These are phyloP conservation scores for Cicer judaicum DNA, from an alignment of 306 rosid genomes.

Conservation along the genomic window DNA sequence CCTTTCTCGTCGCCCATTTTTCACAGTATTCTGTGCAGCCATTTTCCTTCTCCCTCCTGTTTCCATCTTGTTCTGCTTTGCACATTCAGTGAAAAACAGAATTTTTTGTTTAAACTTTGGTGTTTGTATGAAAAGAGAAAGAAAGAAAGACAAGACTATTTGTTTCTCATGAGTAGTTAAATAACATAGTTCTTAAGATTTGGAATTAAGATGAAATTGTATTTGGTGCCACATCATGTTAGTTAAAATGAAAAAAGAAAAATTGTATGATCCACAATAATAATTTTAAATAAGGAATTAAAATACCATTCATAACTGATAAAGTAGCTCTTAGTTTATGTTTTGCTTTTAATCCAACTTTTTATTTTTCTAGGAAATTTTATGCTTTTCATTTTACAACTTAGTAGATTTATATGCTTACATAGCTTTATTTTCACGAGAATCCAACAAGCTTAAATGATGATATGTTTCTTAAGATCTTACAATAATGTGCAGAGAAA, in stretches of 20 bases:
- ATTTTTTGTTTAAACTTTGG: constrained; percentile 18
- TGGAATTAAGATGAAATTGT: constrained; percentile 29
- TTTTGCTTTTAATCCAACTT: neutral
- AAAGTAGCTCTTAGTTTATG: neutral
- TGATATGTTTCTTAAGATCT: constrained; percentile 37
- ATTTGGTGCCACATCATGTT: no score
- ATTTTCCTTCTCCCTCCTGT: constrained; percentile 53
- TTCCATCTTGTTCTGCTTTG: constrained; percentile 75
- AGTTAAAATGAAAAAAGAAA: no score
- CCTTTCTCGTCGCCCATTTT: constrained; percentile 69
- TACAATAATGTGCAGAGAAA: neutral
- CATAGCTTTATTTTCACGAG: neutral
- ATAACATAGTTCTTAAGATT: constrained; percentile 52
- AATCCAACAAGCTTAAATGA: constrained; percentile 5
- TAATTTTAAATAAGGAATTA: neutral
- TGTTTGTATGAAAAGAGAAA: constrained; percentile 27
- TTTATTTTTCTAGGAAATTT: neutral
- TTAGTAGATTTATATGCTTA: neutral
- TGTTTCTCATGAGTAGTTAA: constrained; percentile 54
- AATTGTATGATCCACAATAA: no score
- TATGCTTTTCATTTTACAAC: neutral
- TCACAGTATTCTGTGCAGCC: constrained; percentile 57
- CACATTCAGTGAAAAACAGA: constrained; percentile 47
- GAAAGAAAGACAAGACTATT: constrained; percentile 33
- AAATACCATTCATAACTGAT: neutral